Percentiles rank a stretch among this genome's conserved stretches.
Evolutionary conservation across 108 stramenopile genomes (phyloP).

Genomic region (Hondaea fermentalgiana): DNA sequence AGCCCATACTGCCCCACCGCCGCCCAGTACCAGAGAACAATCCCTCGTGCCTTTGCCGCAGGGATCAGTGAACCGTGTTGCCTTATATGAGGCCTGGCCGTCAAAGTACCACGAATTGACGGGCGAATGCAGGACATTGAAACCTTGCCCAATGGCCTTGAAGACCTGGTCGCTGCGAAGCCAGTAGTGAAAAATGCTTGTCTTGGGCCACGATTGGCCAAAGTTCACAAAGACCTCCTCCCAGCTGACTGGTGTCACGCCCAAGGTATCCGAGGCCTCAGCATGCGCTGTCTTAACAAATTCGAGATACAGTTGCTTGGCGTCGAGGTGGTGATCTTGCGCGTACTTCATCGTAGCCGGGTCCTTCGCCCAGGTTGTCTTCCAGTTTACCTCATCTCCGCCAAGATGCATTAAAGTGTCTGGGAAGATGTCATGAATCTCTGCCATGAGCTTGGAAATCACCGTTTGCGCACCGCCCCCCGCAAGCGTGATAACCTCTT

Average conservation of each 20-base stretch:
- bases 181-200: constrained; percentile 54
- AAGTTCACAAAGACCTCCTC: constrained; percentile 57
- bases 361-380: too few species aligned
- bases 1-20: constrained; percentile 55
- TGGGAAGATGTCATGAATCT: background rate
- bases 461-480: background rate
- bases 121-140: background rate
- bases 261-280: background rate
- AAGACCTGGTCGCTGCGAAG: constrained; percentile 27
- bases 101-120: constrained; percentile 60
- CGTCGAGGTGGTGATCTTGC: background rate
- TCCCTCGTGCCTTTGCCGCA: constrained; percentile 30
- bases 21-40: constrained; percentile 49
- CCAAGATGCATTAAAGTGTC: constrained; percentile 23
- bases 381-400: too few species aligned
- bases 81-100: constrained; percentile 37
- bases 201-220: constrained; percentile 15
- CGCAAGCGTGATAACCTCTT: background rate
- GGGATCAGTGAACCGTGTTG: constrained; percentile 46
- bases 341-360: too few species aligned
- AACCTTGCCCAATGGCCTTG: constrained; percentile 24
- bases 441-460: background rate
- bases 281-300: constrained; percentile 1
- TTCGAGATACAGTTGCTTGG: constrained; percentile 18
- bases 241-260: constrained; percentile 53